These are phyloP conservation scores for Tylopilus subfusipes DNA, from an alignment of 768 basidiomycete species.

Conservation along the genomic window DNA sequence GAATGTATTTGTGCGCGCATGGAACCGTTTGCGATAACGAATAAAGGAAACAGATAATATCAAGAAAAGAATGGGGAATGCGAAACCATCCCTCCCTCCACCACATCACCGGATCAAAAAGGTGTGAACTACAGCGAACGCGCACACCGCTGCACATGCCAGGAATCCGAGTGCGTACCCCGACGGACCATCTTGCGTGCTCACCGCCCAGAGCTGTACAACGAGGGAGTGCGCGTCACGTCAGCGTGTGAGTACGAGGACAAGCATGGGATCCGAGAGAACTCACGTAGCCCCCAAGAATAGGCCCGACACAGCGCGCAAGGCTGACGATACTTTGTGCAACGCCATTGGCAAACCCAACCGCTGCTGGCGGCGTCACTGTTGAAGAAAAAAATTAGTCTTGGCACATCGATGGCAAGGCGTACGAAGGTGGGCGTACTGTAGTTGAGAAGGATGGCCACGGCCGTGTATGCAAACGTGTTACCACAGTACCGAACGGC, in stretches of 20 bases:
- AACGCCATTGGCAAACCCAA: constrained; percentile 92
- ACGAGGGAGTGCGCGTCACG: not conserved
- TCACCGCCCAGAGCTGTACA: constrained; percentile 68
- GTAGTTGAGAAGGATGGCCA: constrained; percentile 85
- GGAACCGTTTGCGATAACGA: not conserved
- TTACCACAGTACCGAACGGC: constrained; percentile 84
- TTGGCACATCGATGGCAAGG: not conserved
- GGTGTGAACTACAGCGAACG: constrained; percentile 62
- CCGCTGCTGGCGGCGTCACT: constrained; percentile 89
- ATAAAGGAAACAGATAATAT: not conserved
- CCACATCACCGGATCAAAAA: constrained; percentile 69
- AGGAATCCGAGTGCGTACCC: constrained; percentile 78
- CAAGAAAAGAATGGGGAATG: not conserved
- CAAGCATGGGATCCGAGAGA: not conserved
- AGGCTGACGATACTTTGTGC: constrained; percentile 95
- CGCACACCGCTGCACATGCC: constrained; percentile 58
- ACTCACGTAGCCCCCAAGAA: constrained; percentile 75
- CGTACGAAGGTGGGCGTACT: constrained; percentile 42
- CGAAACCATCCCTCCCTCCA: constrained; percentile 25
- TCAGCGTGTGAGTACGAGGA: not conserved
- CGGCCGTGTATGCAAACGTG: constrained; percentile 87
- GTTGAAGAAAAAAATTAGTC: not conserved
- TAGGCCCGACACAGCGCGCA: constrained; percentile 86
- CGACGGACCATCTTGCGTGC: constrained; percentile 61
- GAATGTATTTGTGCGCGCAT: not conserved